Base-by-base conservation (phyloP, 805 yeast species). In the Monosporozyma servazzii region DNA sequence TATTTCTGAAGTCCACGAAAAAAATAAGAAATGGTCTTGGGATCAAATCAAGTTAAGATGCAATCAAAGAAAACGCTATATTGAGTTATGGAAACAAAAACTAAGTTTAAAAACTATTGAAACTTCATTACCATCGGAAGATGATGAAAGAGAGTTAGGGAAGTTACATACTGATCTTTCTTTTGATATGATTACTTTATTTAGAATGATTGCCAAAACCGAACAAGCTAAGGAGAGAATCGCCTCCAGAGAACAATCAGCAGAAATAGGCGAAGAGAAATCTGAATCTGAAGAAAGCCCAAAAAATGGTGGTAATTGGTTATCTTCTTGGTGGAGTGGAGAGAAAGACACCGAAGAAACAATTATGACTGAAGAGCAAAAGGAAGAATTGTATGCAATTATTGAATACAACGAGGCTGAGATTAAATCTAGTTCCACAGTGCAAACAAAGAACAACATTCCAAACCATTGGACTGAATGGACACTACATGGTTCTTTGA, bases 1-100 rank as follows among this genome's bases (percentile, higher is more conserved):
- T 2, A 68, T 80, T 44, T 74, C 80, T 52, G 96, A 89, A 62
- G 82, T 93, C 40, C 96, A 86, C 59, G 93, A 88, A 53, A 80
- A 77, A 59, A 81, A 86, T 63, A 77, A 81, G 58, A 80, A 78
- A 59, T 87, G 96, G 95, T 81, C 88, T 36, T 95, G 99, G 99
- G 93, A 77, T 3, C 78, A 78, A 61, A 80, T 91, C 58, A 77
- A 78, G 47, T 75, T 74, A 47, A 76, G 95, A 61, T 72, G 95
- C 56, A 86, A 86, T 54, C 82, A 85, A 62, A 73, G 96, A 59
- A 78, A 75, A 48, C 68, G 72, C 1, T 93, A 93, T 66, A 75
- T 86, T 17, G 63, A 63, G 13, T 69, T 88, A 0, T 91, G 90
- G 88, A 83, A 80, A 56, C 60, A 69, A 51, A 79, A 81, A 56